Percentiles rank a stretch among this genome's conserved stretches.
Conservation (phyloP, 1,284 basidiomycete species). For the Cutaneotrichosporon sp. region DNA sequence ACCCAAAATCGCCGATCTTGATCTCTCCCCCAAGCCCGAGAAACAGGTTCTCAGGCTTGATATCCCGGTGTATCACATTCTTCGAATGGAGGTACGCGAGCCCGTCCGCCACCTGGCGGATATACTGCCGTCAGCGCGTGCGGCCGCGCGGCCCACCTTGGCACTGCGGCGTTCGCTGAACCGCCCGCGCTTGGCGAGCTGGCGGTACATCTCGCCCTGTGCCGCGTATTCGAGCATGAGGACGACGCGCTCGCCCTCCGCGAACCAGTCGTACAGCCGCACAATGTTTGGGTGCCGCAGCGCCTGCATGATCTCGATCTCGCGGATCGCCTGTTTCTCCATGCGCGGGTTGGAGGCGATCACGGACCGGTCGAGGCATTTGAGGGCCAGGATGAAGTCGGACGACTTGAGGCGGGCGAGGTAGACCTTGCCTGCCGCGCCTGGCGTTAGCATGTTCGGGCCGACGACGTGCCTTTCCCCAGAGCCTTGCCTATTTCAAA, state of each 20-base stretch:
- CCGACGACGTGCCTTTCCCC: slow-evolving; percentile 75
- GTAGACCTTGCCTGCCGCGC: slow-evolving; percentile 84
- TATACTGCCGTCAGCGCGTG: slow-evolving; percentile 57
- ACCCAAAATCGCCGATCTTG: slow-evolving; percentile 98
- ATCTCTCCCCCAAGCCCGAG: slow-evolving; percentile 85
- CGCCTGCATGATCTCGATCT: slow-evolving; percentile 82
- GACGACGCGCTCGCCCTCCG: slow-evolving; percentile 91
- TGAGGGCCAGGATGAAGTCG: slow-evolving; percentile 19
- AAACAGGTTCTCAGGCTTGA: slow-evolving; percentile 96
- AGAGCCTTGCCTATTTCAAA: slow-evolving; percentile 94
- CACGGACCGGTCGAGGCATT: slow-evolving; percentile 18
- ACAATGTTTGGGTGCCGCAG: slow-evolving; percentile 80
- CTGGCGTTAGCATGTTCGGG: slow-evolving; percentile 9
- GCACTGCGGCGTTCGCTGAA: slow-evolving; percentile 73
- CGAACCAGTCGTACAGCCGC: slow-evolving; percentile 94
- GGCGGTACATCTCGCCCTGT: slow-evolving; percentile 91
- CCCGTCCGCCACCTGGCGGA: slow-evolving; percentile 95
- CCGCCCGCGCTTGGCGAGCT: slow-evolving; percentile 68
- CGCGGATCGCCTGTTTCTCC: slow-evolving; percentile 87
- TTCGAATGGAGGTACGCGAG: slow-evolving; percentile 86
- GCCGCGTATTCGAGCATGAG: slow-evolving; percentile 92
- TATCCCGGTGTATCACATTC: slow-evolving; percentile 98
- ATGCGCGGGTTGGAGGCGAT: slow-evolving; percentile 69
- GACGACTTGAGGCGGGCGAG: slow-evolving; percentile 84
- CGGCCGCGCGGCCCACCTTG: slow-evolving; percentile 42